Evolutionary conservation across 352 stramenopile genomes (phyloP).

Genomic region (Phytophthora sp.): DNA sequence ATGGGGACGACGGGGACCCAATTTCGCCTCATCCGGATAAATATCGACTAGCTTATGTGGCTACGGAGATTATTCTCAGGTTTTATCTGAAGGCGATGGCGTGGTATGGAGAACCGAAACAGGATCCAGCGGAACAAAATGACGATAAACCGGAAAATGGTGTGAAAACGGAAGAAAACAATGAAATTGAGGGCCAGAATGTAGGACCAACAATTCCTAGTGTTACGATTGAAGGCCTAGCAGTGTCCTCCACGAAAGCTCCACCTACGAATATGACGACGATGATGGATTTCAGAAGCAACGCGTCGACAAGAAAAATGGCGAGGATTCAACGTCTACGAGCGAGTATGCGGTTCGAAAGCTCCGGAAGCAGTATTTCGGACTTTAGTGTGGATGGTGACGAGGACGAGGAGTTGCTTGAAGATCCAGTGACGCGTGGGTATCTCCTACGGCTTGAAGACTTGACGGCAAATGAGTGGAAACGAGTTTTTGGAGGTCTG

Average conservation of each 20-base stretch:
- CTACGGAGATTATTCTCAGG: slow-evolving; percentile 74
- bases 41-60: slow-evolving; percentile 63
- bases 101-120: slow-evolving; percentile 68
- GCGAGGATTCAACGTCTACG: slow-evolving; percentile 40
- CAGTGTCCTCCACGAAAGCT: background rate
- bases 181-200: background rate
- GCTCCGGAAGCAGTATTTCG: slow-evolving; percentile 48
- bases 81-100: slow-evolving; percentile 80
- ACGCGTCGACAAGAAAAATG: slow-evolving; percentile 44
- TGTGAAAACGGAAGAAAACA: slow-evolving; percentile 4
- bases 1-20: slow-evolving; percentile 18
- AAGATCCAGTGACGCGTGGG: slow-evolving; percentile 50
- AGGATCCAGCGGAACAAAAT: slow-evolving; percentile 4
- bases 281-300: slow-evolving; percentile 40
- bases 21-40: slow-evolving; percentile 41
- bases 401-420: slow-evolving; percentile 28
- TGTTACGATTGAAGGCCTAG: slow-evolving; percentile 8
- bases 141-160: background rate
- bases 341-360: slow-evolving; percentile 52
- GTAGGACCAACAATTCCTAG: background rate
- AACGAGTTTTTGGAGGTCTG: slow-evolving; percentile 68
- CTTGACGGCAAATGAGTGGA: slow-evolving; percentile 69
- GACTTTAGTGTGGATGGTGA: slow-evolving; percentile 38
- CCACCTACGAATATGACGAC: slow-evolving; percentile 15
- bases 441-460: slow-evolving; percentile 75